Base-by-base conservation (phyloP, 2,329 filamentous ascomycete species). In the Exserohilum turcica region DNA sequence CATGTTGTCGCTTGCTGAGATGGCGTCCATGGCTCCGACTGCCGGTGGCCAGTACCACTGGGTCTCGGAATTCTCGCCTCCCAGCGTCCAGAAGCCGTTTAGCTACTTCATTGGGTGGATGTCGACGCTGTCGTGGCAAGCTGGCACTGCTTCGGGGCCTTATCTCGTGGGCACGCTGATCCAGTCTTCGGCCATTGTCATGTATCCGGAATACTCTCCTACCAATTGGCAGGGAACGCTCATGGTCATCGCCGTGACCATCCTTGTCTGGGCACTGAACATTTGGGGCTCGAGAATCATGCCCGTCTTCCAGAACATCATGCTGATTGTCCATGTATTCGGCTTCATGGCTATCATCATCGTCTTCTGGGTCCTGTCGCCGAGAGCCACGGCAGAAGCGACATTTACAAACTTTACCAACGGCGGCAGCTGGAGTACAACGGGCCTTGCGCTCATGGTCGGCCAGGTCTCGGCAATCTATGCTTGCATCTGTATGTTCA, bases 81-180 rank as follows among this genome's bases (percentile, higher is more conserved):
- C 66, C 0, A 63, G 54, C 6, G 48, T 61, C 2, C 69, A 73
- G 33, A 68, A 66, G 47, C 62, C 61, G 6, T 43, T 70, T 38
- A 71, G 67, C 47, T 64, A 60, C 52, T 63, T 61, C 48, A 60
- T 63, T 61, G 76, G 80, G 3, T 83, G 80, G 80, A 78, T 81
- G 68, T 77, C 76, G 0, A 77, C 78, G 1, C 61, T 82, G 3
- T 77, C 75, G 8, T 82, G 79, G 79, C 80, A 82, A 60, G 77
- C 79, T 8, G 79, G 78, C 12, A 76, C 75, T 21, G 79, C 80
- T 9, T 77, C 76, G 3, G 79, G 78, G 2, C 75, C 76, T 0
- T 81, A 79, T 57, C 71, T 81, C 7, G 77, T 77, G 0, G 79
- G 78, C 5, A 80, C 77, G 0, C 62, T 81, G 36, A 79, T 82